Conservation (phyloP, 2,329 filamentous ascomycete genomes). For the Diaporthe australafricana region DNA sequence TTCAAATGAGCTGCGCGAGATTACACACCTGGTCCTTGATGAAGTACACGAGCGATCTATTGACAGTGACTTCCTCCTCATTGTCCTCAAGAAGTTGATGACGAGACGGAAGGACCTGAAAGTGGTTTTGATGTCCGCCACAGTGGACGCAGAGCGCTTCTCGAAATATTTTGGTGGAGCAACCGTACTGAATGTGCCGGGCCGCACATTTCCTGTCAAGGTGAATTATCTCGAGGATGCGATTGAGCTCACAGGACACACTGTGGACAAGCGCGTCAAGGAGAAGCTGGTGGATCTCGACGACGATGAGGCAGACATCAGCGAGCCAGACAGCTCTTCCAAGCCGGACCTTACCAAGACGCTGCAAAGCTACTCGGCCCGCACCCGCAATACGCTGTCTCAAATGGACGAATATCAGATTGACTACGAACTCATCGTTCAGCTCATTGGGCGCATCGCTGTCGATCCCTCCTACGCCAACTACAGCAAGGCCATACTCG, state of each 20-base stretch:
- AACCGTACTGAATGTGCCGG: slow-evolving; percentile 89
- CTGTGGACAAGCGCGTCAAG: slow-evolving; percentile 60
- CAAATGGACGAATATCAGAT: slow-evolving; percentile 92
- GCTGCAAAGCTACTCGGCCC: slow-evolving; percentile 78
- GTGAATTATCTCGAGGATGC: slow-evolving; percentile 93
- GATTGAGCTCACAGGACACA: slow-evolving; percentile 85
- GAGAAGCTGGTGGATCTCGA: slow-evolving; percentile 70
- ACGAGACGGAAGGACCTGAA: slow-evolving; percentile 83
- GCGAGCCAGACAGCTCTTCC: slow-evolving; percentile 62
- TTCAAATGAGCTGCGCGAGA: slow-evolving; percentile 85
- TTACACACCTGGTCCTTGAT: slow-evolving; percentile 95
- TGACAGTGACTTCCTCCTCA: slow-evolving; percentile 94
- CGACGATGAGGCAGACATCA: slow-evolving; percentile 67
- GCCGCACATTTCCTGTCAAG: slow-evolving; percentile 91
- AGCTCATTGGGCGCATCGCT: slow-evolving; percentile 82
- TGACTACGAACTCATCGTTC: slow-evolving; percentile 87
- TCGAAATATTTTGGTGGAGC: slow-evolving; percentile 88
- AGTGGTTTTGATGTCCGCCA: slow-evolving; percentile 96
- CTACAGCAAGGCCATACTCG: slow-evolving; percentile 91
- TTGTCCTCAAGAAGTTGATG: slow-evolving; percentile 88
- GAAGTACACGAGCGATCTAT: slow-evolving; percentile 97
- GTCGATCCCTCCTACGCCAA: slow-evolving; percentile 71
- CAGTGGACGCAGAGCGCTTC: slow-evolving; percentile 91
- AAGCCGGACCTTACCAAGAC: slow-evolving; percentile 71
- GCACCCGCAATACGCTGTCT: slow-evolving; percentile 79